phyloP scores from a whole-genome alignment of 257 asterid species.

The Solanum bulbocastanum region DNA sequence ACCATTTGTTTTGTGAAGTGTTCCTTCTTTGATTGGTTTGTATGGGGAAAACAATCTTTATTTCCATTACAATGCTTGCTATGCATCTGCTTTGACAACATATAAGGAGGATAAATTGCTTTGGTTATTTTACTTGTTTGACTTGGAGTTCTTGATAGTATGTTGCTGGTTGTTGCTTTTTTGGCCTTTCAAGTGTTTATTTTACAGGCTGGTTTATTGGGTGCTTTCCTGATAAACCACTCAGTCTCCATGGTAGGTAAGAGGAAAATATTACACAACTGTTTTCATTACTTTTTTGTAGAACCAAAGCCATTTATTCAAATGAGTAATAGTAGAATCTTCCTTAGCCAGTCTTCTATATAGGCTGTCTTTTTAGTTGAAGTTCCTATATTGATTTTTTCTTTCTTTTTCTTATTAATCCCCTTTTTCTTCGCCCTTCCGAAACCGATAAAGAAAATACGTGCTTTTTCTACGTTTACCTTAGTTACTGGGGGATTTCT shows the following conservation, averaged over 20 bases:
- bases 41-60: background rate
- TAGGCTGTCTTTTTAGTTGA: no score
- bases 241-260: background rate
- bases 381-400: no score
- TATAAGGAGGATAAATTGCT: background rate
- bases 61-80: background rate
- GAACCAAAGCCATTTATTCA: background rate
- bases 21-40: background rate
- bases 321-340: no score
- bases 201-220: background rate
- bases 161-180: background rate
- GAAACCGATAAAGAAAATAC: no score
- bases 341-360: no score
- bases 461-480: no score
- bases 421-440: no score
- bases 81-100: background rate
- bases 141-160: background rate
- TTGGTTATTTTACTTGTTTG: background rate
- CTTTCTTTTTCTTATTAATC: no score
- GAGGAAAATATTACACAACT: background rate
- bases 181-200: background rate
- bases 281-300: background rate
- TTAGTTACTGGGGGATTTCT: no score
- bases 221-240: background rate
- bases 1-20: background rate